Conservation (phyloP, 2,329 filamentous ascomycete species). For the Trichoderma koningiopsis region DNA sequence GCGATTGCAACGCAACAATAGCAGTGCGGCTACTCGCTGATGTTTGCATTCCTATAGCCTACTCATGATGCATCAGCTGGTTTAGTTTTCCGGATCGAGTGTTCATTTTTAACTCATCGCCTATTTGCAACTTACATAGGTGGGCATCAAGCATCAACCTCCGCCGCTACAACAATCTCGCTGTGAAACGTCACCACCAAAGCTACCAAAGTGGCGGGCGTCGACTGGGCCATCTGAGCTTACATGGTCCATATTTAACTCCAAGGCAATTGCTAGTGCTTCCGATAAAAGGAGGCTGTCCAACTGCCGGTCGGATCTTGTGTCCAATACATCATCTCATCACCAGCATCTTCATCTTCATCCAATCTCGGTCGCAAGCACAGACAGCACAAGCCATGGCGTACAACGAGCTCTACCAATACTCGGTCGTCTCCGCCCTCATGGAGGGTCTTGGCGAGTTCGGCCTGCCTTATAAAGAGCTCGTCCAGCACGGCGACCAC, state of each 20-base stretch:
- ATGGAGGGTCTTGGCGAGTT: constrained; percentile 12
- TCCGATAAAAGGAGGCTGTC: neutral
- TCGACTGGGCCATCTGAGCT: neutral
- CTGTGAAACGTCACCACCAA: neutral
- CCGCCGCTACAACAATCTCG: neutral
- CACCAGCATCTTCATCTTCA: neutral
- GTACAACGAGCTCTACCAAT: constrained; percentile 16
- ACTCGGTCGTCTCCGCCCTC: constrained; percentile 17
- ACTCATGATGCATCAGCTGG: neutral
- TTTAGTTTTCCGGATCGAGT: neutral
- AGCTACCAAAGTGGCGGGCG: neutral
- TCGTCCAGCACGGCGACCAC: neutral
- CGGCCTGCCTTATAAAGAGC: neutral
- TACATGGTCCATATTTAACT: neutral
- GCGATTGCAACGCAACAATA: neutral
- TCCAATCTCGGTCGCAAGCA: neutral
- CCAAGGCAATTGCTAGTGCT: neutral
- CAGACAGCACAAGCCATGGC: neutral
- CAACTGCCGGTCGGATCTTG: neutral
- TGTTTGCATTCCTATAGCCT: neutral
- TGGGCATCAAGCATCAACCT: neutral
- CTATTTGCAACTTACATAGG: neutral
- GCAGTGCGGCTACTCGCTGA: neutral
- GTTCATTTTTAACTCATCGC: neutral
- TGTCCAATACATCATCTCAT: neutral